A percentile compares a stretch with the other conserved stretches of the same genome.
Conservation (phyloP, 306 rosid genomes). For the Vigna unguiculata region DNA sequence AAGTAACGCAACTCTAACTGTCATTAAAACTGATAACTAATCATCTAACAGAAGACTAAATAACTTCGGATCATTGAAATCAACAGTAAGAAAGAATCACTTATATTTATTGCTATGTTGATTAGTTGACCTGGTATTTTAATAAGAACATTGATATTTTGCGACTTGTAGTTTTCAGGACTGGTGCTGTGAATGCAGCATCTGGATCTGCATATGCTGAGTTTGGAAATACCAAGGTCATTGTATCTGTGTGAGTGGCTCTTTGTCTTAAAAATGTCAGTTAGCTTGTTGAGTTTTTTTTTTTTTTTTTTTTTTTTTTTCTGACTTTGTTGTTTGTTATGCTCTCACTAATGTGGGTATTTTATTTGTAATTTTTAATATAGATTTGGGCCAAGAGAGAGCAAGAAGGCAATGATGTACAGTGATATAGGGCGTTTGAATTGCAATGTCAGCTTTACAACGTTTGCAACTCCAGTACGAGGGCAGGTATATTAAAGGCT, state of each 20-base stretch:
- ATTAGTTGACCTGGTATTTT: slow-evolving; percentile 33
- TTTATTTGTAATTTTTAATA: slow-evolving; percentile 24
- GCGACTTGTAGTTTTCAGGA: slow-evolving; percentile 81
- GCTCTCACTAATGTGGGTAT: slow-evolving; percentile 29
- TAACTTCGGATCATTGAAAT: neutral
- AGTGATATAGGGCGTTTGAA: slow-evolving; percentile 89
- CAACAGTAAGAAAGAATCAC: neutral
- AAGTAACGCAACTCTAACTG: neutral
- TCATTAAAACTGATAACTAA: slow-evolving; percentile 1
- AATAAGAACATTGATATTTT: slow-evolving; percentile 14
- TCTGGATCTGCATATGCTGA: slow-evolving; percentile 98
- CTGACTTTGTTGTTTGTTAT: slow-evolving; percentile 10
- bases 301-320: slow-evolving; percentile 23
- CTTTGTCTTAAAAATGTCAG: slow-evolving; percentile 16
- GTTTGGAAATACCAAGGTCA: slow-evolving; percentile 93
- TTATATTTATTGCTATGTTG: slow-evolving; percentile 14
- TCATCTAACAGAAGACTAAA: neutral
- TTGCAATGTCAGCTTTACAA: slow-evolving; percentile 83
- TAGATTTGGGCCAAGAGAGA: slow-evolving; percentile 98
- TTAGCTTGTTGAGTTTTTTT: slow-evolving; percentile 5
- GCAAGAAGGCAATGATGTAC: slow-evolving; percentile 96
- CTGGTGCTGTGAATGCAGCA: slow-evolving; percentile 95
- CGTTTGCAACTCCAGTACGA: slow-evolving; percentile 84
- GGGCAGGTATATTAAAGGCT: slow-evolving; percentile 69
- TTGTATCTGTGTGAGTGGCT: slow-evolving; percentile 92